These are phyloP conservation scores for Russula foetens DNA, from an alignment of 768 basidiomycete species.

Conservation along the genomic window DNA sequence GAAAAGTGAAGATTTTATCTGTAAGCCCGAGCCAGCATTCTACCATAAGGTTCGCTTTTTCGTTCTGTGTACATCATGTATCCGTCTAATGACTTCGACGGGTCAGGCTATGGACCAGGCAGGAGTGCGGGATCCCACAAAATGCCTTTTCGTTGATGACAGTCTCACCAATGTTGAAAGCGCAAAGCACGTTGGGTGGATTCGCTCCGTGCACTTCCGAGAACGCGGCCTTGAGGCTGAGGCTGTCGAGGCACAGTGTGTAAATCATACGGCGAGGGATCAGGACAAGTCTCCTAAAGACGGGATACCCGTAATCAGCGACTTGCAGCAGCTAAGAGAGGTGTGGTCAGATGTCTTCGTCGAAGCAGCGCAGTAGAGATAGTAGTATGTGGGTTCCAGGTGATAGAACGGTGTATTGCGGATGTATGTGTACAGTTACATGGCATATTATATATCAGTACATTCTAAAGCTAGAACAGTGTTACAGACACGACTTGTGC, in stretches of 20 bases:
- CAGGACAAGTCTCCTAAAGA: constrained; percentile 33
- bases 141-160: constrained; percentile 77
- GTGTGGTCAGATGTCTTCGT: constrained; percentile 75
- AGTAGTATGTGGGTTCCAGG: neutral
- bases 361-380: constrained; percentile 16
- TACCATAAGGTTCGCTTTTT: constrained; percentile 45
- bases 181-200: constrained; percentile 62
- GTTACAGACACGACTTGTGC: constrained; percentile 71
- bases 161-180: constrained; percentile 60
- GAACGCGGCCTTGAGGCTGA: constrained; percentile 62
- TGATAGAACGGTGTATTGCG: neutral
- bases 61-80: neutral
- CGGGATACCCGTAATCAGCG: constrained; percentile 43
- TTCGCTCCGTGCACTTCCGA: constrained; percentile 65
- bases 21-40: constrained; percentile 74
- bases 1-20: constrained; percentile 53
- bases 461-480: constrained; percentile 39
- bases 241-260: constrained; percentile 52
- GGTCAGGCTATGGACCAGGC: constrained; percentile 61
- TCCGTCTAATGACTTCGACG: neutral
- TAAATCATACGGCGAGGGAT: constrained; percentile 37
- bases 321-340: constrained; percentile 56
- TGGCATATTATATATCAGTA: constrained; percentile 3
- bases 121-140: constrained; percentile 51
- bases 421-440: neutral